Evolutionary conservation across 2,329 filamentous ascomycete genomes (phyloP), one percentile per base, ranked within the genome.

Genomic region (Monascus ruber): DNA sequence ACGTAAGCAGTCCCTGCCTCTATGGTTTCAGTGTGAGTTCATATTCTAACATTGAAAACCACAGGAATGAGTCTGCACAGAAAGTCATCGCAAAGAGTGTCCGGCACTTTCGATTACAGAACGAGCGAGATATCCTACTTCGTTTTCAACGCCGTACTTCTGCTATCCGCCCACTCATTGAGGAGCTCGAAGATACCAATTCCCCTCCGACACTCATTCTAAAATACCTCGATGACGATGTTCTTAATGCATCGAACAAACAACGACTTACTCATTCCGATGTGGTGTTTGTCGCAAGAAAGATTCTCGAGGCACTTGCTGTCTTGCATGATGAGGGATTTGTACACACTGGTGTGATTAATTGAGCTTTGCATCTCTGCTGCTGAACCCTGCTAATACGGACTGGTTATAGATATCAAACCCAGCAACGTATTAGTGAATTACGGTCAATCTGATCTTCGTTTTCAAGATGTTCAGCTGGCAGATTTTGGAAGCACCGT

Each of bases 171-270:
- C 47, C 48, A 9, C 38, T 54, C 17, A 35, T 55, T 32, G 48
- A 56, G 37, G 50, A 55, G 33, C 42, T 54, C 25, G 26, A 41
- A 11, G 45, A 50, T 24, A 34, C 51, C 3, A 8, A 37, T 26
- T 36, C 37, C 17, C 38, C 43, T 31, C 44, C 49, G n/a, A 41
- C 49, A 9, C 44, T 54, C 31, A 42, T 55, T 10, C 37, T 56
- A 31, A 41, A 36, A 43, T 39, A 53, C 35, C 45, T 54, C 3
- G 48, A 56, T 36, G 50, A 54, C 33, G 43, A 54, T 31, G 38
- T 50, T 26, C 34, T 48, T 9, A 34, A 46, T 31, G 48, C 50
- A 27, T 52, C 47, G 3, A 43, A 37, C 6, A 43, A 26, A 2
- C 33, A 42, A 29, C 34, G 39, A 4, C 48, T 54, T 28, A 49